Percentiles rank a stretch among this genome's conserved stretches.
These are phyloP conservation scores for Ogataea allantospora DNA, from an alignment of 805 yeast genomes.

Conservation along the genomic window DNA sequence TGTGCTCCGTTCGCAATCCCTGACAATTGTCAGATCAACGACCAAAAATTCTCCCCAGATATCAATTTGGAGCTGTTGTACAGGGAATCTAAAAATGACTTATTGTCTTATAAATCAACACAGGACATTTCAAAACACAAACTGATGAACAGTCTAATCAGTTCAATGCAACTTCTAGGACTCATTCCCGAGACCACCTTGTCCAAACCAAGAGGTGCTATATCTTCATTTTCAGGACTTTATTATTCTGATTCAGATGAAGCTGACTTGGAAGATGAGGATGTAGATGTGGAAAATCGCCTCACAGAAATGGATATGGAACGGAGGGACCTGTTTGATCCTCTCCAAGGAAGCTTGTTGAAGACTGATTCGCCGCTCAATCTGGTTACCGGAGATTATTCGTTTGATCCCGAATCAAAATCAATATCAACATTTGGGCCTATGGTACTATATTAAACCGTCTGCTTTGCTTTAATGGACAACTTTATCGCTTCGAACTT, in stretches of 20 bases:
- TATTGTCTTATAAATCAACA: constrained; percentile 4
- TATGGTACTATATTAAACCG: constrained; percentile 1
- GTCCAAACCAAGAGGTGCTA: not conserved
- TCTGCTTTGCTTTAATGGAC: not conserved
- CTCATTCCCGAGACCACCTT: constrained; percentile 7
- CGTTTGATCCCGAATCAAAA: too few relatives aligned
- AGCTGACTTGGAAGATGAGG: constrained; percentile 11
- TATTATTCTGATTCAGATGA: constrained; percentile 14
- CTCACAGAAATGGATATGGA: constrained; percentile 10
- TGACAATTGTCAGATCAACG: constrained; percentile 12
- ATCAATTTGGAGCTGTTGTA: constrained; percentile 13
- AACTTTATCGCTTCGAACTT: not conserved
- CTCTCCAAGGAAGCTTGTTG: constrained; percentile 3
- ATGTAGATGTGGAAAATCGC: constrained; percentile 13
- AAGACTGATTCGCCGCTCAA: constrained; percentile 10
- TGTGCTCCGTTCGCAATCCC: constrained; percentile 27
- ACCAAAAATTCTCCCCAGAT: constrained; percentile 10
- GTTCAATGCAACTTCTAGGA: constrained; percentile 15
- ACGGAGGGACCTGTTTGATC: constrained; percentile 9
- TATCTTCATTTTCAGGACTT: constrained; percentile 7
- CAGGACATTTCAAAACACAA: constrained; percentile 12
- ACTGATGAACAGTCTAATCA: constrained; percentile 9
- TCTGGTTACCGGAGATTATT: constrained; percentile 7
- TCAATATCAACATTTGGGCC: too few relatives aligned
- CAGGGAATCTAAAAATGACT: constrained; percentile 10